Evolutionary conservation across 2,329 filamentous ascomycete genomes (phyloP), one percentile per base, ranked within the genome.

Genomic region (Aspergillus chevalieri): DNA sequence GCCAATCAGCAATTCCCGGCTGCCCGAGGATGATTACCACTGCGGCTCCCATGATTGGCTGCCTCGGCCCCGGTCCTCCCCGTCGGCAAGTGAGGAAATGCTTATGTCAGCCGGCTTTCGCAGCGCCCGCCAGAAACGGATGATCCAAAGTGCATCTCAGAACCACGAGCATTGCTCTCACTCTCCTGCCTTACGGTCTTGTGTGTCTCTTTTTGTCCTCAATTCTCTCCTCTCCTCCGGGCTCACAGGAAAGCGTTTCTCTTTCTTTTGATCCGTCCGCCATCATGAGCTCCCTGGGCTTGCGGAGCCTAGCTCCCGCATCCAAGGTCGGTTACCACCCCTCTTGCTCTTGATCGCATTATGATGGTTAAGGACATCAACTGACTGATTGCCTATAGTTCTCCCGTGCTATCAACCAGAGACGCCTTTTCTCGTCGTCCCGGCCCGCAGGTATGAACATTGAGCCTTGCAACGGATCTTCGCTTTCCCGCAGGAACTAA

Each of bases 371-470:
- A 57, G 55, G 43, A 36, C 51, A 39, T 47, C 38, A 49, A 55
- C 62, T 70, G 51, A 70, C 57, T 42, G 47, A 1, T 22, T 50
- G 43, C 47, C n/a, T 53, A 51, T 60, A 89, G 85, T 80, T 87
- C 68, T 80, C 82, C 57, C 79, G 80, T 65, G 73, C 77, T 61
- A 71, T 83, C 71, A 78, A 77, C 64, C 82, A 87, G 66, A 78
- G 80, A 65, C 82, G 91, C 74, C 78, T 84, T 53, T 97, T 98
- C 76, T 95, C 92, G 54, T 89, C 88, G 56, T 92, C 92, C 56
- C 83, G 85, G 65, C 83, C 88, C 59, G 86, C 83, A 64, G 85
- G 86, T 89, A 82, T 66, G 83, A 3, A 15, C 61, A 62, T 62
- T 59, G 53, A 47, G 47, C 7, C 19, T 43, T 26, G 22, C 46